Conservation (phyloP, 768 basidiomycete genomes). For the Rhizopogon roseolus region DNA sequence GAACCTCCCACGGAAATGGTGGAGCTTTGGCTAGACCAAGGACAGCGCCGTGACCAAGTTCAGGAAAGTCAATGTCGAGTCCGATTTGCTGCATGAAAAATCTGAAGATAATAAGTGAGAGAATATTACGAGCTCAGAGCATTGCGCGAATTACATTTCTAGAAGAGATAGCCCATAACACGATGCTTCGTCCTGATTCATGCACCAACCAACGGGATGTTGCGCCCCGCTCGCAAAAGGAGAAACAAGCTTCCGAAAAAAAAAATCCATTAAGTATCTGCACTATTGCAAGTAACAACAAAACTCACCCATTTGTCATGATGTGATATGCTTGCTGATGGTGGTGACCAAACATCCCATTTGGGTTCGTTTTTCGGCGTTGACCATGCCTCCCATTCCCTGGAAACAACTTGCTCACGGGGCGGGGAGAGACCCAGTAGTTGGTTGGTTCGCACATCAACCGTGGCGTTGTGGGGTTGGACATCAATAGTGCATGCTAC, state of each 20-base stretch:
- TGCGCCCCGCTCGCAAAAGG: not conserved
- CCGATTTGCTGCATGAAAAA: not conserved
- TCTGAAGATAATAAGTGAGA: not conserved
- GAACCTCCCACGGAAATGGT: not conserved
- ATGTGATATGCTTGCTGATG: not conserved
- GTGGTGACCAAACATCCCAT: conserved; percentile 11
- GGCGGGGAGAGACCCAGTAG: not conserved
- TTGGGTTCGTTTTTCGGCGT: too few relatives aligned
- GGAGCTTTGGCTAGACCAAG: not conserved
- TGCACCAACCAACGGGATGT: not conserved
- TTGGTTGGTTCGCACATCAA: conserved; percentile 1
- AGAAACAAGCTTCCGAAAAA: not conserved
- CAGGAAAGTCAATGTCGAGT: not conserved
- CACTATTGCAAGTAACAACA: not conserved
- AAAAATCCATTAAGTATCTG: not conserved
- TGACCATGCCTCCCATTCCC: not conserved
- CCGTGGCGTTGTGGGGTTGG: not conserved
- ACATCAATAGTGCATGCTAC: conserved; percentile 6
- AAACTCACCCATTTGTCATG: conserved; percentile 1
- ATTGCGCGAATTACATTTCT: not conserved
- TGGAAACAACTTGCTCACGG: not conserved
- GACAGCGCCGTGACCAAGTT: accelerated
- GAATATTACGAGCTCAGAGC: not conserved
- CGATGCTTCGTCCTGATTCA: not conserved
- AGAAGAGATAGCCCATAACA: not conserved